These are phyloP conservation scores for Xylaria scruposa DNA, from an alignment of 495 filamentous ascomycete genomes.

Conservation along the genomic window DNA sequence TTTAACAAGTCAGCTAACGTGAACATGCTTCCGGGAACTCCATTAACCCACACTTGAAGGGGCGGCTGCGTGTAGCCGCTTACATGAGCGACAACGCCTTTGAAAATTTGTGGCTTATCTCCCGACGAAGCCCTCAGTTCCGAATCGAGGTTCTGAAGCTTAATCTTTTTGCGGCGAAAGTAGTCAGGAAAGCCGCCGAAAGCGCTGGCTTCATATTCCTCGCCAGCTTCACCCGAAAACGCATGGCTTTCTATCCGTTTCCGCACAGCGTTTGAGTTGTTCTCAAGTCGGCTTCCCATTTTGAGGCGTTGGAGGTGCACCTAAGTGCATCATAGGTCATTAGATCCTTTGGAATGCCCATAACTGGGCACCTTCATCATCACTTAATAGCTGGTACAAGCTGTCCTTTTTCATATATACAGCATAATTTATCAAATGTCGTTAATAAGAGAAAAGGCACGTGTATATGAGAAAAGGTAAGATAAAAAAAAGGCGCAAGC, in stretches of 20 bases:
- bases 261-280: slow-evolving; percentile 75
- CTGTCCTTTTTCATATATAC: background rate
- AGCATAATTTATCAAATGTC: background rate
- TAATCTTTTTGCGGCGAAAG: slow-evolving; percentile 91
- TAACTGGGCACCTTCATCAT: slow-evolving; percentile 10
- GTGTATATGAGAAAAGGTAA: background rate
- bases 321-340: slow-evolving; percentile 13
- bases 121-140: slow-evolving; percentile 70
- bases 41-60: slow-evolving; percentile 65
- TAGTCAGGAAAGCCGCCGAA: slow-evolving; percentile 93
- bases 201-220: slow-evolving; percentile 85
- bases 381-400: background rate
- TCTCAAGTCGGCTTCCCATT: slow-evolving; percentile 83
- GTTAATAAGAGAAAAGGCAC: background rate
- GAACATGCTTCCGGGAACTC: background rate
- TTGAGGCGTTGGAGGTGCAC: slow-evolving; percentile 34
- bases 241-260: slow-evolving; percentile 81
- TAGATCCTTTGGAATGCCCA: slow-evolving; percentile 30
- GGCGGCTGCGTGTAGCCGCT: slow-evolving; percentile 95
- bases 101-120: slow-evolving; percentile 84
- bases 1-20: slow-evolving; percentile 21
- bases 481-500: background rate
- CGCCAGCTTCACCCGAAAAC: slow-evolving; percentile 73
- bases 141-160: slow-evolving; percentile 90
- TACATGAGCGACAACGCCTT: slow-evolving; percentile 85